Base-by-base conservation (phyloP, 1,284 basidiomycete genomes). In the Leccinum variabile region DNA sequence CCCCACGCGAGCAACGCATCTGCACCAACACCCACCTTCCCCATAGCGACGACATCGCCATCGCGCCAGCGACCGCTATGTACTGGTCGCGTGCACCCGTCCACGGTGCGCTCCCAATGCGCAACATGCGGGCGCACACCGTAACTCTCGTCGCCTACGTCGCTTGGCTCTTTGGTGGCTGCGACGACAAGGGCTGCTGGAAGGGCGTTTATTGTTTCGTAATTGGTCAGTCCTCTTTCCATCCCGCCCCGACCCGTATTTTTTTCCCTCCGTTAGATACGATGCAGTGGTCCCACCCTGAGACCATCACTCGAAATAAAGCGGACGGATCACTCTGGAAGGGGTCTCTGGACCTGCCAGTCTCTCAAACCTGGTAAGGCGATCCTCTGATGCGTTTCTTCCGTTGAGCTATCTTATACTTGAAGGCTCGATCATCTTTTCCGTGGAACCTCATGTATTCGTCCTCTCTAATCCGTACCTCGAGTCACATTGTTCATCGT, bases 111-210 rank as follows among this genome's bases (percentile, higher is more conserved):
- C 76, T 94, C 54, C 94, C 94, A 2, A 82, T 81, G 67, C 86
- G 89, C 66, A 84, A 86, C 10, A 86, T 95, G 77, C 85, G 94
- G 4, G 92, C 94, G 2, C 94, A 96, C 73, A 93, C 85, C 8
- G 89, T 90, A 54, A 95, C 90, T 1, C 79, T 97, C 41, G 88
- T 95, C 25, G 93, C 94, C 63, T 86, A 88, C 60, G 79, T 86
- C 28, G 90, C 91, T 1, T 97, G 94, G 92, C 71, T 97, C 35
- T 90, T 97, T 70, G 95, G 95, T 6, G 95, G 95, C 1, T 93
- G 92, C 66, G 94, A 96, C 66, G 90, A 91, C 65, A 86, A 84
- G 68, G 87, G 86, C 9, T 90, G 86, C 65, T 90, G 86, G 77
- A 84, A 84, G 65, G 92, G 94, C 59, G 82, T 25, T 1, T 93